phyloP scores from a whole-genome alignment of 2,329 filamentous ascomycete species.

The Calonectria naviculata region DNA sequence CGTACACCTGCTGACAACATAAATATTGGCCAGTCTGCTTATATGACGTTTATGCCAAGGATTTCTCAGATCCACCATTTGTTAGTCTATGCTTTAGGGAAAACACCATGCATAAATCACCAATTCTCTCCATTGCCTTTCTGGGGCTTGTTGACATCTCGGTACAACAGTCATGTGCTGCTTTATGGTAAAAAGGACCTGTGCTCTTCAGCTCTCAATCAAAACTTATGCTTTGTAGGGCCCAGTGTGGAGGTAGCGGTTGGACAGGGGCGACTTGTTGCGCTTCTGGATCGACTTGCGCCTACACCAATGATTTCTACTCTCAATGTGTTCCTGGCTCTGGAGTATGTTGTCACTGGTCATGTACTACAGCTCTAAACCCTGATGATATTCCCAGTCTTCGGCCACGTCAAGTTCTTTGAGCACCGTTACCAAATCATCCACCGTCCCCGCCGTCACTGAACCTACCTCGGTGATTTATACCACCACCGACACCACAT shows the following conservation, averaged over 20 bases:
- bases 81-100: neutral
- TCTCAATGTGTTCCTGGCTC: constrained; percentile 4
- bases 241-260: constrained; percentile 1
- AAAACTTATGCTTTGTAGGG: neutral
- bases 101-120: neutral
- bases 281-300: neutral
- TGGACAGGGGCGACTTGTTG: constrained; percentile 12
- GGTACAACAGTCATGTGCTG: constrained; percentile 8
- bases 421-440: neutral
- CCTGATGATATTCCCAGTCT: neutral
- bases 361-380: neutral
- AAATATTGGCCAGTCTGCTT: neutral
- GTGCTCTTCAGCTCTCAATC: neutral
- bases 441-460: neutral
- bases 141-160: neutral
- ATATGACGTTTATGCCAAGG: neutral
- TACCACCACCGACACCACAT: constrained; percentile 4
- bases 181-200: neutral
- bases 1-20: neutral
- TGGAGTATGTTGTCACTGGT: neutral
- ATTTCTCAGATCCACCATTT: neutral
- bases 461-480: neutral
- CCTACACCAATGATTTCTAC: constrained; percentile 11
- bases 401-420: neutral
- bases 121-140: neutral